Percentiles rank a stretch among this genome's conserved stretches.
phyloP scores from a whole-genome alignment of 2,329 filamentous ascomycete genomes.

The Neophaeococcomyces mojaviensis region DNA sequence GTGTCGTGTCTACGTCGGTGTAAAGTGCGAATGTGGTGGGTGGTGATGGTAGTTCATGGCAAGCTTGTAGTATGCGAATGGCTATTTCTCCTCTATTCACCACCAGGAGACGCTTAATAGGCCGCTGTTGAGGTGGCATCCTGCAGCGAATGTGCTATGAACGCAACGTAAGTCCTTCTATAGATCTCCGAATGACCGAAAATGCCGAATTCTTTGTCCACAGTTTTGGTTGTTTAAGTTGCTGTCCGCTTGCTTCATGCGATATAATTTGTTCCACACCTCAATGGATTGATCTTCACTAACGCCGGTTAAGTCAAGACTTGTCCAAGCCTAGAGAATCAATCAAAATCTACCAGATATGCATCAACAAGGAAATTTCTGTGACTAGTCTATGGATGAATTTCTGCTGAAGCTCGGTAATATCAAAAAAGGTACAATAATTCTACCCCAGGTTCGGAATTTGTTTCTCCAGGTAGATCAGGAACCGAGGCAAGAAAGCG shows the following conservation, averaged over 20 bases:
- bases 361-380: too few species aligned
- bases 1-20: conserved; percentile 48
- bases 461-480: neutral
- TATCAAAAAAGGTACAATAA: too few species aligned
- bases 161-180: neutral
- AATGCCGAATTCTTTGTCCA: too few species aligned
- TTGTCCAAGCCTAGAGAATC: neutral
- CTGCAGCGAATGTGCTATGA: neutral
- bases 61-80: conserved; percentile 47
- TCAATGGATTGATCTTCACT: too few species aligned
- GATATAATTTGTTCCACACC: too few species aligned
- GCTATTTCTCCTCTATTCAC: conserved; percentile 58
- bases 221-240: too few species aligned
- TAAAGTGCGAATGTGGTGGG: conserved; percentile 52
- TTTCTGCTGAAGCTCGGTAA: too few species aligned
- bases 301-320: neutral
- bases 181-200: neutral
- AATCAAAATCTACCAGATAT: neutral
- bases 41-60: conserved; percentile 45
- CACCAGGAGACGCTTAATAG: conserved; percentile 46
- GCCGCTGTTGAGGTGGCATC: conserved; percentile 26
- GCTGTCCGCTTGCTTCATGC: too few species aligned
- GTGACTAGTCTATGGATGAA: too few species aligned
- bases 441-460: neutral
- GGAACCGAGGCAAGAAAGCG: conserved; percentile 1